Percentiles rank a stretch among this genome's conserved stretches.
Evolutionary conservation across 305 asterid genomes (phyloP).

Genomic region (Fraxinus xanthoxyloides): DNA sequence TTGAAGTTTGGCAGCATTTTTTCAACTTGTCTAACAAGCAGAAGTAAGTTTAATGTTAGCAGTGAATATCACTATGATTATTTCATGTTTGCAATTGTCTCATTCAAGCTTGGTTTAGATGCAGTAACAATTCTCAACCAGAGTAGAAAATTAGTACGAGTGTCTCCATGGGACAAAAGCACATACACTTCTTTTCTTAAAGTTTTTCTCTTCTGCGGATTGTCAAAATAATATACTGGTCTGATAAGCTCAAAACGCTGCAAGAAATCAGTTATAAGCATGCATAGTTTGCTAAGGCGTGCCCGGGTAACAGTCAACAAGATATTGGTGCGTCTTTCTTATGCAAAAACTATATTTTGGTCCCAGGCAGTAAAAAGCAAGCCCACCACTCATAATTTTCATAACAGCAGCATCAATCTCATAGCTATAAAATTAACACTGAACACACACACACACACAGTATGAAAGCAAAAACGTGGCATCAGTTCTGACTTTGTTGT

Average conservation of each 20-base stretch:
- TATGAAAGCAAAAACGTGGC: background rate
- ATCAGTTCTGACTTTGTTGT: background rate
- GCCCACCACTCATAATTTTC: background rate
- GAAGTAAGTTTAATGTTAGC: background rate
- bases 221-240: background rate
- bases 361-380: background rate
- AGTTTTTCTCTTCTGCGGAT: background rate
- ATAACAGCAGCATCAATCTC: background rate
- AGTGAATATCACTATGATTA: background rate
- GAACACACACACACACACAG: background rate
- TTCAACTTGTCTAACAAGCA: background rate
- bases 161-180: background rate
- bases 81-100: background rate
- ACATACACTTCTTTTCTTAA: background rate
- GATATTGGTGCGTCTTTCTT: background rate
- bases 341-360: background rate
- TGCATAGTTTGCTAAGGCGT: background rate
- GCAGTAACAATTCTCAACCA: background rate
- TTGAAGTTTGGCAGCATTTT: background rate
- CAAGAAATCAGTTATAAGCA: background rate
- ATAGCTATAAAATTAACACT: background rate
- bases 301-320: background rate
- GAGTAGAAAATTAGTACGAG: background rate
- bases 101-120: background rate
- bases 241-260: background rate